Percentiles rank a stretch among this genome's conserved stretches.
Conservation (phyloP, 2,329 filamentous ascomycete species). For the Didymosphaeria variabile region DNA sequence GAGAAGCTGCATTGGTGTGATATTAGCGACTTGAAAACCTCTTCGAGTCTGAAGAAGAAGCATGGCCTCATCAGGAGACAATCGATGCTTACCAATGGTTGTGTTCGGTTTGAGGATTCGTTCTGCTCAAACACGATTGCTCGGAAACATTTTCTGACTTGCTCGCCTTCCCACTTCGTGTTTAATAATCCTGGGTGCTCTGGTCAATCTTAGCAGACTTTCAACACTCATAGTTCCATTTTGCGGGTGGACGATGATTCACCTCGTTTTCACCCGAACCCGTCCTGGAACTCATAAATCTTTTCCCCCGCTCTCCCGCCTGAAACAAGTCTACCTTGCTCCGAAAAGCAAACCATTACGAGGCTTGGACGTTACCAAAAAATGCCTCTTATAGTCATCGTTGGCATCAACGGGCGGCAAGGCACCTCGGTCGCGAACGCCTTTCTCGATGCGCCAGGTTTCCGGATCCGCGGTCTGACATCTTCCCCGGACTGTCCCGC, state of each 20-base stretch:
- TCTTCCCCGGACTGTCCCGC: background rate
- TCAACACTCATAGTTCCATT: too few relatives aligned
- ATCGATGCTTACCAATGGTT: too few relatives aligned
- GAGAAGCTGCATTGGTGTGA: too few relatives aligned
- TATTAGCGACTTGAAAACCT: too few relatives aligned
- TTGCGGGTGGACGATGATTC: background rate
- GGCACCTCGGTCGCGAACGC: conserved; percentile 16
- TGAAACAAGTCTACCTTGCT: background rate
- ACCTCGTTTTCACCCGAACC: background rate
- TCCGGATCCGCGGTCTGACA: conserved; percentile 12
- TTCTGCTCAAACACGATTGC: too few relatives aligned
- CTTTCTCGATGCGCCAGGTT: background rate
- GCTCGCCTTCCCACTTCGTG: too few relatives aligned
- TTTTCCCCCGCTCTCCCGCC: background rate
- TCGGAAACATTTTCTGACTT: too few relatives aligned
- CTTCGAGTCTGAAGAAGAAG: too few relatives aligned
- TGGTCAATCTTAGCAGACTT: too few relatives aligned
- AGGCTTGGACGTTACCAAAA: background rate
- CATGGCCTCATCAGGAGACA: too few relatives aligned
- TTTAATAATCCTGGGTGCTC: too few relatives aligned
- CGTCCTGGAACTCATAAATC: background rate
- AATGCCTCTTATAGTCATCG: conserved; percentile 3
- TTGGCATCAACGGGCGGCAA: conserved; percentile 16
- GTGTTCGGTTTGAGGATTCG: too few relatives aligned
- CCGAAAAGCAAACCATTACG: background rate